Base-by-base conservation (phyloP, 441 rosid genomes). In the Macaranga tanarius region DNA sequence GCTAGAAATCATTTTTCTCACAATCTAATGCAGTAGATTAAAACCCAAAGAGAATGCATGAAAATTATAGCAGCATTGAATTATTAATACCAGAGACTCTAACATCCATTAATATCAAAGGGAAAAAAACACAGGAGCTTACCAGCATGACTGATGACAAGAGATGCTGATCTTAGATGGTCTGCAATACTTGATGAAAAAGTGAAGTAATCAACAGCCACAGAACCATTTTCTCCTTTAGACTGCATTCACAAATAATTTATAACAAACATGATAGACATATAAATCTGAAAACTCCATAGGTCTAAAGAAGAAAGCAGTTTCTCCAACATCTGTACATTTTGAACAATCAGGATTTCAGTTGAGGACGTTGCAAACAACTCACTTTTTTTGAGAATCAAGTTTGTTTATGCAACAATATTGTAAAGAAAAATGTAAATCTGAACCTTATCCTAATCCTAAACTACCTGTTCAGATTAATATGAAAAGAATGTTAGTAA, bases 141-240 rank as follows among this genome's bases (percentile, higher is more conserved):
- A 87, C 94, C 95, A 50, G 97, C 97, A 75, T 92, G 97, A 75
- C 95, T 90, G 74, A 92, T 86, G 65, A 92, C 92, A 57, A 89
- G 97, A 72, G 97, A 94, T 56, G 97, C 91, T 47, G 95, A 85
- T 62, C 81, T 86, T 52, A 92, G 79, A 85, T 92, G 80, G 71
- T 90, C 92, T 0, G 88, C 91, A 15, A 92, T 94, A 84, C 92
- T 92, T 4, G 92, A 79, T 4, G 95, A 92, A 81, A 95, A 95
- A 34, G 92, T 87, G 86, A 91, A 95, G 90, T 83, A 86, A 77
- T 95, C 96, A 19, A 95, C 92, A 7, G 77, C 84, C 72, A 95
- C 51, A 26, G 88, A 84, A 42, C 89, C 89, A 76, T 88, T 89
- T 38, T 77, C 90, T 73, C 92, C 88, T 68, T 75, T 83, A 73